These are phyloP conservation scores for Onygena corvina DNA, from an alignment of 2,329 filamentous ascomycete species.

Conservation along the genomic window DNA sequence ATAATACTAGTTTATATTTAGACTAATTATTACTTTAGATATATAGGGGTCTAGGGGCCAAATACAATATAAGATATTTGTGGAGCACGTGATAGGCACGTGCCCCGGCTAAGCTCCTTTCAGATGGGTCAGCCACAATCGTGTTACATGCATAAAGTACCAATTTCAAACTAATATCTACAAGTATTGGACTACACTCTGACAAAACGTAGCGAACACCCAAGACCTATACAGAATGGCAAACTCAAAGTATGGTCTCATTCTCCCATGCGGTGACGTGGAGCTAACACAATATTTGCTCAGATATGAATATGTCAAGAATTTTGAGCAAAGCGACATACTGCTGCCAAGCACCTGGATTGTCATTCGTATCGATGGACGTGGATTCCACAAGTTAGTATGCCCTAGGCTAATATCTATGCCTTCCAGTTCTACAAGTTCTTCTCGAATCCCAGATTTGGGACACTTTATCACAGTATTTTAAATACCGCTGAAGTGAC, in stretches of 20 bases:
- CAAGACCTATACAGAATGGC: conserved; percentile 20
- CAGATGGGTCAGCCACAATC: too few relatives aligned
- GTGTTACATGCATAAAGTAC: neutral
- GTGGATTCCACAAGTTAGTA: conserved; percentile 82
- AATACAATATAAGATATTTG: too few relatives aligned
- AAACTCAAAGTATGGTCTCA: conserved; percentile 27
- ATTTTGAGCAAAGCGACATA: conserved; percentile 70
- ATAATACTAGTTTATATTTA: too few relatives aligned
- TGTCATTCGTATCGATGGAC: conserved; percentile 82
- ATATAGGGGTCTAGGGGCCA: too few relatives aligned
- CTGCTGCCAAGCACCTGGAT: conserved; percentile 91
- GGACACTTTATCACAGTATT: neutral
- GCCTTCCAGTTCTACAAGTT: conserved; percentile 7
- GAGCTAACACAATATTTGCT: neutral
- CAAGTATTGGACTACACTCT: too few relatives aligned
- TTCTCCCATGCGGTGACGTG: neutral
- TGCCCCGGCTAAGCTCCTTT: too few relatives aligned
- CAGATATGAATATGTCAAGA: conserved; percentile 88
- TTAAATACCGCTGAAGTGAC: too few relatives aligned
- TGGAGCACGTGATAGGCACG: too few relatives aligned
- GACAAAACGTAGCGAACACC: too few relatives aligned
- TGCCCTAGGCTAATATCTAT: conserved; percentile 6
- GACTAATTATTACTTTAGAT: too few relatives aligned
- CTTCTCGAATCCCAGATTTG: neutral
- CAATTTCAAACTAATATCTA: too few relatives aligned